These are phyloP conservation scores for Ophiostoma himal-ulmi DNA, from an alignment of 2,329 filamentous ascomycete species.

Conservation along the genomic window DNA sequence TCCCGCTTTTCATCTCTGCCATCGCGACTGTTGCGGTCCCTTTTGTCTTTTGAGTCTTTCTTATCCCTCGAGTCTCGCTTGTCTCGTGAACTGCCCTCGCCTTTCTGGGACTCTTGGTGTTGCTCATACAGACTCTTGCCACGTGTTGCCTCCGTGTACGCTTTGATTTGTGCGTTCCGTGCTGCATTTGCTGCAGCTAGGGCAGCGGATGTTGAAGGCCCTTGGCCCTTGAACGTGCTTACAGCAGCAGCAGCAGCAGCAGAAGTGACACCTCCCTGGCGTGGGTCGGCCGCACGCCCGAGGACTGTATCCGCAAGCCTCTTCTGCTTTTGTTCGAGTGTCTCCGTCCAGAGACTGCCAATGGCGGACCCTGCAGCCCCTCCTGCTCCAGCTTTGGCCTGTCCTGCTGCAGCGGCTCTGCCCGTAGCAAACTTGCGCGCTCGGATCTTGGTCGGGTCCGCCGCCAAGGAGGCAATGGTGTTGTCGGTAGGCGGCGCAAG, in stretches of 20 bases:
- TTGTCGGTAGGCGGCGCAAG: constrained; percentile 58
- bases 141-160: constrained; percentile 49
- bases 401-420: constrained; percentile 35
- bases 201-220: constrained; percentile 30
- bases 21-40: neutral
- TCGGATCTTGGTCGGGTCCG: constrained; percentile 76
- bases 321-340: constrained; percentile 77
- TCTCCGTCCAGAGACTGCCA: constrained; percentile 81
- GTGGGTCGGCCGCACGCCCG: constrained; percentile 53
- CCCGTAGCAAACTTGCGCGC: constrained; percentile 76
- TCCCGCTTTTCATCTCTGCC: neutral
- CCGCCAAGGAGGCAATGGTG: constrained; percentile 51
- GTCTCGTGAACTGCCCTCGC: constrained; percentile 10
- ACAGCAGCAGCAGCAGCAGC: constrained; percentile 41
- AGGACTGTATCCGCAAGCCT: constrained; percentile 76
- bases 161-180: constrained; percentile 42
- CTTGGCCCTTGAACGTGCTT: neutral
- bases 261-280: constrained; percentile 33
- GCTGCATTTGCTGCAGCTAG: constrained; percentile 52
- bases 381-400: constrained; percentile 31
- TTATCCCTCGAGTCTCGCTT: neutral
- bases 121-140: constrained; percentile 56
- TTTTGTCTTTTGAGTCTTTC: neutral
- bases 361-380: constrained; percentile 38
- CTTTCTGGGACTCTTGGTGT: constrained; percentile 41